phyloP scores from a whole-genome alignment of 2,329 filamentous ascomycete genomes.

The Fusarium succisae region DNA sequence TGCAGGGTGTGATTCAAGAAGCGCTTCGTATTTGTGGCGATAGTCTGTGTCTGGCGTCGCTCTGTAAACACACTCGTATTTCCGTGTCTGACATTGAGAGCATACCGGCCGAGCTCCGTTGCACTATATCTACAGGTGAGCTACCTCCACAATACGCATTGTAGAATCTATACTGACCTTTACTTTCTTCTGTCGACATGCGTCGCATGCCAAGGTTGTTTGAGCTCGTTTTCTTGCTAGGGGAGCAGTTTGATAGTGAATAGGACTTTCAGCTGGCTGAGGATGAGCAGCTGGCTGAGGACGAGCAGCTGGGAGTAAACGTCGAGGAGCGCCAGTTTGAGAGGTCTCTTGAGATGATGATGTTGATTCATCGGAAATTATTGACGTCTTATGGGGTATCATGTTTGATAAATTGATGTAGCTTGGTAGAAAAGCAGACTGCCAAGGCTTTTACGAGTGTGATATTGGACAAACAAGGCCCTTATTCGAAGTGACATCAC shows the following conservation, averaged over 20 bases:
- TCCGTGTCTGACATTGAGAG: neutral
- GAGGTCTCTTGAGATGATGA: neutral
- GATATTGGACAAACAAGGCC: neutral
- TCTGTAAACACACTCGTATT: neutral
- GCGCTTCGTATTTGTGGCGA: neutral
- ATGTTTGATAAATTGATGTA: neutral
- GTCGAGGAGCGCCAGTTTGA: neutral
- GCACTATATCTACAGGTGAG: no score
- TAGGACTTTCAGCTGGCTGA: fast-evolving
- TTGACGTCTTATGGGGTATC: neutral
- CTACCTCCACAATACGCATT: no score
- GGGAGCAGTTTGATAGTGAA: neutral
- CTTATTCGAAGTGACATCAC: fast-evolving
- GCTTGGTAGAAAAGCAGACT: neutral
- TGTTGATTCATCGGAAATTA: neutral
- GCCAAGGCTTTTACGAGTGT: neutral
- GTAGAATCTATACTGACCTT: no score
- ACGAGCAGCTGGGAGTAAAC: neutral
- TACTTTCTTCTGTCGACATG: neutral
- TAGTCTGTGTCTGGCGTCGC: neutral
- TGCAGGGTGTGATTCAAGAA: neutral
- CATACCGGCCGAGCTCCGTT: neutral
- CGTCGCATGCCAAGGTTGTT: neutral
- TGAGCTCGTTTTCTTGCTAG: neutral
- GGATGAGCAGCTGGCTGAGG: neutral